Evolutionary conservation across 2,329 filamentous ascomycete genomes (phyloP).

Genomic region (Aspergillus oerlinghausenensis): DNA sequence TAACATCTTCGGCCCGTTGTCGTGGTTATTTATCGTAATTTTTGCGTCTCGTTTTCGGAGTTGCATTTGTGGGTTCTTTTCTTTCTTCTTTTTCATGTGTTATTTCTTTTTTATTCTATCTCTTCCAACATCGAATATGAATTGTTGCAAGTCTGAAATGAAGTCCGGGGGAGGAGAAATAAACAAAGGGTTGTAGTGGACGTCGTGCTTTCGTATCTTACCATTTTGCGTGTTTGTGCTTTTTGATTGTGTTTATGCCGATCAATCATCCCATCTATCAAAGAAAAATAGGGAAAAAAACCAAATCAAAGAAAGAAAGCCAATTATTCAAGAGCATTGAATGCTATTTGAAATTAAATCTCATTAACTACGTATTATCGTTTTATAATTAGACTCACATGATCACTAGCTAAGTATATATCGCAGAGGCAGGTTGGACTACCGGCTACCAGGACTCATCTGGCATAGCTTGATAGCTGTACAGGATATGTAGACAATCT

Average conservation of each 20-base stretch:
- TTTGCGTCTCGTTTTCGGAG: not conserved
- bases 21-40: not conserved
- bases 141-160: not conserved
- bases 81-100: not conserved
- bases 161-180: not conserved
- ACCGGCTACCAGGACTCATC: not conserved
- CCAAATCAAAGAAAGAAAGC: not conserved
- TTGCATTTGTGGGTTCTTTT: not conserved
- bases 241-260: not conserved
- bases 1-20: not conserved
- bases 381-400: not conserved
- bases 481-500: not conserved
- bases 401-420: not conserved
- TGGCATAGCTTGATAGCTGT: not conserved
- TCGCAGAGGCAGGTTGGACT: not conserved
- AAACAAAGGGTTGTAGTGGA: not conserved
- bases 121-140: not conserved
- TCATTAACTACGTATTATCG: not conserved
- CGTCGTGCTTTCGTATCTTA: not conserved
- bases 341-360: not conserved
- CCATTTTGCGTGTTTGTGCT: not conserved
- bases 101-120: slow-evolving; percentile 3
- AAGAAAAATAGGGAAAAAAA: not conserved
- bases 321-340: not conserved
- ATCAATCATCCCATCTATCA: not conserved